Base-by-base conservation (phyloP, 2,329 filamentous ascomycete species). In the Alternaria sp. region DNA sequence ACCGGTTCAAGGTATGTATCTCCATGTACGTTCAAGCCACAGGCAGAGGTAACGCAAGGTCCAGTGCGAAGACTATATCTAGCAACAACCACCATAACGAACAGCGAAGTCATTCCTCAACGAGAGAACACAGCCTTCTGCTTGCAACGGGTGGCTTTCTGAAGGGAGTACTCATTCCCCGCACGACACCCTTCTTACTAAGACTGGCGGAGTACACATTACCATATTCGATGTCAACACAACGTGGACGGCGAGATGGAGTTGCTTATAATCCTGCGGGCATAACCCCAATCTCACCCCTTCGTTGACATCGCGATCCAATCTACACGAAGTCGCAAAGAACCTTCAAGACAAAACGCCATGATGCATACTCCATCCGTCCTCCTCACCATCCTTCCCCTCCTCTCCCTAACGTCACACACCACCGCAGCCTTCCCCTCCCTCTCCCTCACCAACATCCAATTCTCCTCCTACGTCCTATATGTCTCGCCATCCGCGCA, bases 401-500 rank as follows among this genome's bases (percentile, higher is more conserved):
- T 19, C 8, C 23, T 59, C n/a, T 19, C 50, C n/a, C 19, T 51
- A 6, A 13, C n/a, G 8, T 43, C 15, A 11, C 7, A 28, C 8
- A 10, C 26, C 1, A 43, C 6, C 11, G 28, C 52, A 9, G 28
- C 25, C 5, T 25, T 12, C 9, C 49, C 49, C 17, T 23, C 54
- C 6, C 36, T 56, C 25, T 54, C 32, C 23, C 19, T 59, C 30
- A n/a, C 49, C 7, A 7, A 55, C 17, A 54, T 59, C 4, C 32
- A 23, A 9, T 55, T 54, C n/a, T 57, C 26, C 12, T 61, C 60
- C 0, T 68, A 68, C 36, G 64, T 64, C 43, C 55, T 59, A 3
- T 66, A 57, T 44, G 50, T 49, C 5, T 55, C 54, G 1, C 66
- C 66, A 0, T 66, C 64, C 1, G 64, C 63, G 0, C 26, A 54